Percentiles rank a stretch among this genome's conserved stretches.
phyloP scores from a whole-genome alignment of 306 rosid species.

The Gastrolobium villosum region DNA sequence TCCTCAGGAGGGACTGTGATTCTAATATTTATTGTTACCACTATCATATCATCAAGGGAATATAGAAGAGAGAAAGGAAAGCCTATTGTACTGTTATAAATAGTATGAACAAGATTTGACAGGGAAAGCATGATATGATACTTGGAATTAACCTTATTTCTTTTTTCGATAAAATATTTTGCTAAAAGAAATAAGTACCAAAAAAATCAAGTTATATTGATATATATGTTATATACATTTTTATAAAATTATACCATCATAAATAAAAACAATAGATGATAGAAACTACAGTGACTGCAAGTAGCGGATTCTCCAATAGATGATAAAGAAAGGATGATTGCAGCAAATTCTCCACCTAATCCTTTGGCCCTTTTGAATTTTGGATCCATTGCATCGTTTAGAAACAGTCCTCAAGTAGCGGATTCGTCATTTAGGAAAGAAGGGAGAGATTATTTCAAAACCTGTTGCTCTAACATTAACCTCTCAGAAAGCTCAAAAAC shows the following conservation, averaged over 20 bases:
- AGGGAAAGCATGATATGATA: neutral
- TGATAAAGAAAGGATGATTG: slow-evolving; percentile 38
- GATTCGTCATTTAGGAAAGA: slow-evolving; percentile 45
- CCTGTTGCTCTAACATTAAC: slow-evolving; percentile 23
- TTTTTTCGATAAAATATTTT: neutral
- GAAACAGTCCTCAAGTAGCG: slow-evolving; percentile 17
- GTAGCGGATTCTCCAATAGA: too few relatives aligned
- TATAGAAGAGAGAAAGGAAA: slow-evolving; percentile 3
- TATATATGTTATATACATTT: neutral
- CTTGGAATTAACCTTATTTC: neutral
- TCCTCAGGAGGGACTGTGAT: neutral
- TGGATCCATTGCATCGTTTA: slow-evolving; percentile 39
- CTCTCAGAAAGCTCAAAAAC: slow-evolving; percentile 39
- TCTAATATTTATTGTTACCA: neutral
- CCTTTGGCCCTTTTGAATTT: slow-evolving; percentile 55
- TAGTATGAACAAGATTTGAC: neutral
- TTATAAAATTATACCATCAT: too few relatives aligned
- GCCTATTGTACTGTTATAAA: neutral
- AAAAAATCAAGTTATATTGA: neutral
- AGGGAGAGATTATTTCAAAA: slow-evolving; percentile 43
- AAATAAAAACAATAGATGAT: too few relatives aligned
- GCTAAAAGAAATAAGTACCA: neutral
- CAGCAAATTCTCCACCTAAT: slow-evolving; percentile 31
- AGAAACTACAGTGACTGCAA: too few relatives aligned
- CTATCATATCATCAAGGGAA: neutral